phyloP scores from a whole-genome alignment of 306 rosid species.

The Vigna mungo region DNA sequence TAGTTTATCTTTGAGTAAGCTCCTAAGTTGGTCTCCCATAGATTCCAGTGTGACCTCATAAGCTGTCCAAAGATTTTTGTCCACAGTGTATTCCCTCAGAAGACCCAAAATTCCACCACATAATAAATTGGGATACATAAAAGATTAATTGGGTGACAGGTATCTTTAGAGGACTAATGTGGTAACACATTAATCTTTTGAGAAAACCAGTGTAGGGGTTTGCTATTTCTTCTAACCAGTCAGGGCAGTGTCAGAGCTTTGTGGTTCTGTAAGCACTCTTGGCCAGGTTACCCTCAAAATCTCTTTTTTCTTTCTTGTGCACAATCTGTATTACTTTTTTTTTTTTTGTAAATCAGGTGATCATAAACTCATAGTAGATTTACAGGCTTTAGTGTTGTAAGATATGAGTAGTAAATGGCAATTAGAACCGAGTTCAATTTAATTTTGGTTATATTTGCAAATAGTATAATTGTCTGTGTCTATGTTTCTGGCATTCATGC shows the following conservation, averaged over 20 bases:
- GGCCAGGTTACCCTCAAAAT: slow-evolving; percentile 51
- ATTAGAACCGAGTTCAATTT: slow-evolving; percentile 39
- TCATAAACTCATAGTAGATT: slow-evolving; percentile 29
- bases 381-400: slow-evolving; percentile 48
- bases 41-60: background rate
- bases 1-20: slow-evolving; percentile 31
- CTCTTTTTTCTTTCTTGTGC: slow-evolving; percentile 38
- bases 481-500: slow-evolving; percentile 15
- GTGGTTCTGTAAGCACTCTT: slow-evolving; percentile 52
- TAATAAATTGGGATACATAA: background rate
- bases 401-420: slow-evolving; percentile 47
- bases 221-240: slow-evolving; percentile 38
- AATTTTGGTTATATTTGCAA: slow-evolving; percentile 20
- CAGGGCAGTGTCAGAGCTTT: slow-evolving; percentile 55
- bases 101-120: background rate
- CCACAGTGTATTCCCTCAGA: background rate
- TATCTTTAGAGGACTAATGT: background rate
- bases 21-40: slow-evolving; percentile 1
- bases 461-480: slow-evolving; percentile 26
- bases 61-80: background rate
- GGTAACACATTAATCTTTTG: background rate
- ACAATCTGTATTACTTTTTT: slow-evolving; percentile 27
- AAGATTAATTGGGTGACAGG: background rate
- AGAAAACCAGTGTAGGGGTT: background rate
- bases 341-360: slow-evolving; percentile 38